Conservation (phyloP, 1,139 yeast genomes). For the Kodamaea arcana region DNA sequence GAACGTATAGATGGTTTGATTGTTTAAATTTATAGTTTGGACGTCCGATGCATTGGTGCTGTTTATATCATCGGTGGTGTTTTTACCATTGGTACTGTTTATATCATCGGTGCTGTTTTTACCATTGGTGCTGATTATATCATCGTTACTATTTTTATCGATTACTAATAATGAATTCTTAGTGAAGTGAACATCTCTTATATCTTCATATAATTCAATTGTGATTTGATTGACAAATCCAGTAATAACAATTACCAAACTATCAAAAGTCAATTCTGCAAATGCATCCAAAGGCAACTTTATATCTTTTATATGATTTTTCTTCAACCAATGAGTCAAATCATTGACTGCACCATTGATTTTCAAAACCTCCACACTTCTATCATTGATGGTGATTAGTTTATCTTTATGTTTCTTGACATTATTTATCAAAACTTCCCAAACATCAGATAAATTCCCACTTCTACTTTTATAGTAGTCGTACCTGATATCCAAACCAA, state of each 20-base stretch:
- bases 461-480: conserved; percentile 61
- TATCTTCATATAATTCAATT: conserved; percentile 19
- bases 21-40: conserved; percentile 3
- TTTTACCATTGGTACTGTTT: too few species aligned
- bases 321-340: conserved; percentile 15
- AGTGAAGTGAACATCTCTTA: conserved; percentile 5
- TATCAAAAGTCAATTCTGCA: conserved; percentile 11
- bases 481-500: conserved; percentile 61
- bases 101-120: too few species aligned
- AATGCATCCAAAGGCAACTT: conserved; percentile 15
- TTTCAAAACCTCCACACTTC: conserved; percentile 14
- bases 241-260: conserved; percentile 23
- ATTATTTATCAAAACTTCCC: conserved; percentile 40
- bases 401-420: conserved; percentile 11
- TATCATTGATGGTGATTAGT: conserved; percentile 17
- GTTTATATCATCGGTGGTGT: too few species aligned
- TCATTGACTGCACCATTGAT: conserved; percentile 24
- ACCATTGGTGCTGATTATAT: too few species aligned
- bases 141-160: conserved; percentile 6
- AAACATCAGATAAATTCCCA: conserved; percentile 65
- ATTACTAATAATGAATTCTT: background rate
- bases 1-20: conserved; percentile 4
- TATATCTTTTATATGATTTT: conserved; percentile 13
- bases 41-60: too few species aligned
- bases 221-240: conserved; percentile 29